Percentiles rank a stretch among this genome's conserved stretches.
Conservation (phyloP, 805 yeast species). For the Candida insectalens region DNA sequence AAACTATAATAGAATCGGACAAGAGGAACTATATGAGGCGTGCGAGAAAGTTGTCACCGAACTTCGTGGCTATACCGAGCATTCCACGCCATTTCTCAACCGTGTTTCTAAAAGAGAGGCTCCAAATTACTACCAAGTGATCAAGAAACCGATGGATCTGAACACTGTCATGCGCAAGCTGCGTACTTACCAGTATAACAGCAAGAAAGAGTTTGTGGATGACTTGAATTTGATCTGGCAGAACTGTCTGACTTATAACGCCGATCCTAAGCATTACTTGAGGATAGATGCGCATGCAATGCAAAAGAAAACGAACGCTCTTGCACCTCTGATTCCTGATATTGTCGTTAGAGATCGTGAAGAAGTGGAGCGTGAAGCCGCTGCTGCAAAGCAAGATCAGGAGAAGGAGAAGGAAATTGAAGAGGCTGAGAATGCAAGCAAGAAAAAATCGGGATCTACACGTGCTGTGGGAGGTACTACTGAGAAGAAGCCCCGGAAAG, state of each 20-base stretch:
- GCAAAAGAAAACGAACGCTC: conserved; percentile 76
- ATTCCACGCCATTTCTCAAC: conserved; percentile 90
- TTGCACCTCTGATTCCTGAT: conserved; percentile 84
- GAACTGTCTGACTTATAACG: conserved; percentile 85
- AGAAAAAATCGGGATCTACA: conserved; percentile 17
- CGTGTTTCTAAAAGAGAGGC: conserved; percentile 98
- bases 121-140: conserved; percentile 86
- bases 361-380: conserved; percentile 62
- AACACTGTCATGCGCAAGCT: conserved; percentile 89
- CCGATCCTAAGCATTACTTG: conserved; percentile 88
- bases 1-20: conserved; percentile 89
- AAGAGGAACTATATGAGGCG: conserved; percentile 94
- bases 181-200: conserved; percentile 69
- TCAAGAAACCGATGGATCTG: conserved; percentile 92
- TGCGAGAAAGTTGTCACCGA: conserved; percentile 93
- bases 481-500: conserved; percentile 30
- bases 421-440: no score
- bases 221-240: conserved; percentile 94
- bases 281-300: conserved; percentile 91
- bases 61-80: conserved; percentile 86
- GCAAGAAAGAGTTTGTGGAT: conserved; percentile 86
- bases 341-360: conserved; percentile 64
- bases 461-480: conserved; percentile 19
- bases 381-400: conserved; percentile 28
- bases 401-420: conserved; percentile 27